Conservation (phyloP, 208 protist genomes). For the Porcisia deanei region DNA sequence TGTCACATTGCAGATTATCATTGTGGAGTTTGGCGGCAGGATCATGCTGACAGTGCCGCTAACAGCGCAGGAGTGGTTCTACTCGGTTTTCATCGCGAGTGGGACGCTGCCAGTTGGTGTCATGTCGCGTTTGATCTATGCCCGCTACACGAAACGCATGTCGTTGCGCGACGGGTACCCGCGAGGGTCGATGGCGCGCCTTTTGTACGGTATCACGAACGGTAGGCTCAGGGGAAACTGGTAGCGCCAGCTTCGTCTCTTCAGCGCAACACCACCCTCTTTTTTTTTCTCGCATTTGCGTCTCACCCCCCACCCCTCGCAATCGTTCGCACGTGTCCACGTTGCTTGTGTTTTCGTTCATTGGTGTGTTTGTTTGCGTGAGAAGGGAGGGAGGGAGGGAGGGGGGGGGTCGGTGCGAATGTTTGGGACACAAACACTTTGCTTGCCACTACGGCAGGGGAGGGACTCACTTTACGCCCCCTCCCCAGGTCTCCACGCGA, state of each 20-base stretch:
- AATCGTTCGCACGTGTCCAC: neutral
- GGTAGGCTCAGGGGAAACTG: slow-evolving; percentile 18
- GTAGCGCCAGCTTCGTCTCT: neutral
- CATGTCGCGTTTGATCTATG: slow-evolving; percentile 33
- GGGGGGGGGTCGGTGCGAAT: neutral
- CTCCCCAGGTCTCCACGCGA: no score
- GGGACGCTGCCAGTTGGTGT: slow-evolving; percentile 53
- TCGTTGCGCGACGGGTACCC: slow-evolving; percentile 20
- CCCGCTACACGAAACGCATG: slow-evolving; percentile 16
- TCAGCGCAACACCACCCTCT: neutral
- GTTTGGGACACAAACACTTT: neutral
- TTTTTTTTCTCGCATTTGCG: neutral
- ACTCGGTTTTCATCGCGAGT: slow-evolving; percentile 48
- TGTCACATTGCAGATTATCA: slow-evolving; percentile 59
- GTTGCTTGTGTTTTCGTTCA: neutral
- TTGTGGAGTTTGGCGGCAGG: slow-evolving; percentile 77
- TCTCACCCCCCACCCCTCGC: neutral
- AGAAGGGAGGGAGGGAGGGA: neutral
- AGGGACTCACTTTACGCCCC: neutral
- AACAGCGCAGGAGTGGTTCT: slow-evolving; percentile 59
- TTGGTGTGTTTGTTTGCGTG: neutral
- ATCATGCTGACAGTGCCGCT: slow-evolving; percentile 87
- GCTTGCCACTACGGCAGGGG: neutral
- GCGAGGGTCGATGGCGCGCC: slow-evolving; percentile 10
- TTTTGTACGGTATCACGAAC: slow-evolving; percentile 1